Evolutionary conservation across 2,329 filamentous ascomycete species (phyloP).

Genomic region (Rhexocercosporidium sp.): DNA sequence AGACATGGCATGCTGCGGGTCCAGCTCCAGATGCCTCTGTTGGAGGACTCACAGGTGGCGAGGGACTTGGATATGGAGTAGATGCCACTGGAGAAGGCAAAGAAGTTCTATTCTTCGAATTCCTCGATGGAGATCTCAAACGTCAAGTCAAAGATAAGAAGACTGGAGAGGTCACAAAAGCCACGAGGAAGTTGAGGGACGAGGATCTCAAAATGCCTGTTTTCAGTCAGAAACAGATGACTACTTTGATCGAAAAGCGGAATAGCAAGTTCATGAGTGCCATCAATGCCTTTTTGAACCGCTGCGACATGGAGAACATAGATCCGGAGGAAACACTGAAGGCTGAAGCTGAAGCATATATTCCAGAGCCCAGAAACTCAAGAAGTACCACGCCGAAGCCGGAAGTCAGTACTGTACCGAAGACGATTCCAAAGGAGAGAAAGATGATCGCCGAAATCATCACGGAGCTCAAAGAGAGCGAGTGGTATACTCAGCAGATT

Average conservation of each 20-base stretch:
- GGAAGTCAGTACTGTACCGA: conserved; percentile 58
- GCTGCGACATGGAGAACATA: conserved; percentile 65
- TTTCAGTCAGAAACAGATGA: conserved; percentile 92
- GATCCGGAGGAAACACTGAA: conserved; percentile 73
- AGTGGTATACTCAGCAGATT: conserved; percentile 93
- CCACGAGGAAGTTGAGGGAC: conserved; percentile 70
- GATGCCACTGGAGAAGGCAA: conserved; percentile 48
- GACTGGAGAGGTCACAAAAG: conserved; percentile 73
- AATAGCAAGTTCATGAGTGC: conserved; percentile 83
- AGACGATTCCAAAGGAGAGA: conserved; percentile 78
- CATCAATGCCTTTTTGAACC: conserved; percentile 76
- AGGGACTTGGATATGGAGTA: conserved; percentile 46
- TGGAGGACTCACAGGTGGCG: conserved; percentile 58
- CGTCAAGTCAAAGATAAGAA: conserved; percentile 74
- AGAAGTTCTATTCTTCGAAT: conserved; percentile 89
- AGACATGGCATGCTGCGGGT: conserved; percentile 55
- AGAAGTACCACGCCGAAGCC: conserved; percentile 44
- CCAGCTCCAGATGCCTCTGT: conserved; percentile 61
- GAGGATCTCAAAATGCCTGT: conserved; percentile 91
- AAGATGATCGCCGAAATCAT: conserved; percentile 85
- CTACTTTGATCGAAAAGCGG: conserved; percentile 84
- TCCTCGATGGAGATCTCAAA: conserved; percentile 89
- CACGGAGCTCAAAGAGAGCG: conserved; percentile 76
- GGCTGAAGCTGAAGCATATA: conserved; percentile 59
- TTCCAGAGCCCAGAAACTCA: conserved; percentile 64